Evolutionary conservation across 2,329 filamentous ascomycete genomes (phyloP).

Genomic region (Magnaporthiopsis rhizophila): DNA sequence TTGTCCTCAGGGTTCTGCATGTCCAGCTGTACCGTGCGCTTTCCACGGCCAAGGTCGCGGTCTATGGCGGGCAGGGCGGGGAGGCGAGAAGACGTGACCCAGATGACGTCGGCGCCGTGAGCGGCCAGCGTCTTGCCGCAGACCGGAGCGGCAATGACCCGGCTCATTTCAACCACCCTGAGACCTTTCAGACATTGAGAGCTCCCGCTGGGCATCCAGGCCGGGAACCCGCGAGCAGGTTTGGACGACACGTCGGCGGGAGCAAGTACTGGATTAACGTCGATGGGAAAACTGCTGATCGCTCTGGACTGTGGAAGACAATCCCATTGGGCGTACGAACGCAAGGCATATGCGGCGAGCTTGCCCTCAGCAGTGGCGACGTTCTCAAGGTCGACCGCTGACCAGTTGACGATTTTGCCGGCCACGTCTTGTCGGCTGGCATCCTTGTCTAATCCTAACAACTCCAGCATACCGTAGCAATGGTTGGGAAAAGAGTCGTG

Average conservation of each 20-base stretch:
- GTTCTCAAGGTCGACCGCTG: conserved; percentile 38
- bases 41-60: conserved; percentile 37
- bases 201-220: background rate
- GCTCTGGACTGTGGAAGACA: conserved; percentile 34
- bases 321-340: conserved; percentile 45
- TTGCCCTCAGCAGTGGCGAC: conserved; percentile 27
- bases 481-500: conserved; percentile 49
- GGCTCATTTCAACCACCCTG: conserved; percentile 40
- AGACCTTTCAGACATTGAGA: conserved; percentile 22
- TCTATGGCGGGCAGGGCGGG: conserved; percentile 32
- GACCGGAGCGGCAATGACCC: conserved; percentile 38
- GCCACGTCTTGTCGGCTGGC: conserved; percentile 31
- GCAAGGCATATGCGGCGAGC: conserved; percentile 38
- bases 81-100: conserved; percentile 32
- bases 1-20: conserved; percentile 29
- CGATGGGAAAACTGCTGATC: conserved; percentile 37
- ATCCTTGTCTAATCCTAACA: conserved; percentile 30
- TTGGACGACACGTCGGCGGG: too few relatives aligned
- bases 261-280: conserved; percentile 18
- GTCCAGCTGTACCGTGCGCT: conserved; percentile 37
- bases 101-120: conserved; percentile 37
- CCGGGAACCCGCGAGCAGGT: background rate
- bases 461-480: conserved; percentile 29
- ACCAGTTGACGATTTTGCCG: conserved; percentile 29
- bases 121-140: conserved; percentile 33